A percentile compares a stretch with the other conserved stretches of the same genome.
These are phyloP conservation scores for Casuarina cunninghamiana DNA, from an alignment of 306 rosid species.

Conservation along the genomic window DNA sequence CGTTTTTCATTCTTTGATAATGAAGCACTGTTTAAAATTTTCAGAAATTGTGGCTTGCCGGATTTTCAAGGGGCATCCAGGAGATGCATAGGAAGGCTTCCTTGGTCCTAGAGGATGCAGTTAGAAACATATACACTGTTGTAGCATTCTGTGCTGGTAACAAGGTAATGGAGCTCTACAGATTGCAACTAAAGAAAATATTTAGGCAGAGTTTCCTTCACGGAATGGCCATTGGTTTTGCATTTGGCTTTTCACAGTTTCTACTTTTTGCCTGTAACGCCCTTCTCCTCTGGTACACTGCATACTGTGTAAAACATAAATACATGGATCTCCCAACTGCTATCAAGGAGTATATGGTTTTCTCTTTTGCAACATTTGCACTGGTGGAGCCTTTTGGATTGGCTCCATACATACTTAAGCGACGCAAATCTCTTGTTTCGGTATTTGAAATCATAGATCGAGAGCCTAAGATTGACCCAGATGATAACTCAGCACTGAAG, in stretches of 20 bases:
- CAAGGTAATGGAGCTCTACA: conserved; percentile 98
- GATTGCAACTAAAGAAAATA: conserved; percentile 83
- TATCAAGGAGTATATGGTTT: conserved; percentile 91
- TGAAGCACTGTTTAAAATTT: conserved; percentile 26
- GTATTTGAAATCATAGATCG: conserved; percentile 98
- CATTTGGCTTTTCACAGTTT: conserved; percentile 95
- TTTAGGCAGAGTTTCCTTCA: conserved; percentile 92
- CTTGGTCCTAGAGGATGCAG: conserved; percentile 99
- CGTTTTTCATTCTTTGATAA: background rate
- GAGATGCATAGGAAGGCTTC: conserved; percentile 99
- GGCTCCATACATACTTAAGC: conserved; percentile 98
- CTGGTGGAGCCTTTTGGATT: conserved; percentile 99
- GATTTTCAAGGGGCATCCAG: conserved; percentile 98
- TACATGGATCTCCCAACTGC: conserved; percentile 64
- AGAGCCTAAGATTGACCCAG: conserved; percentile 94
- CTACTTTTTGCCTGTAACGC: conserved; percentile 98
- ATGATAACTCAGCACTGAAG: conserved; percentile 81
- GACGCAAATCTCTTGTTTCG: conserved; percentile 96
- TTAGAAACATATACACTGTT: conserved; percentile 97
- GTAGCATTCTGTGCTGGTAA: conserved; percentile 99
- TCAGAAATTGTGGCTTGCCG: conserved; percentile 99
- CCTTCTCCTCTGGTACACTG: conserved; percentile 97
- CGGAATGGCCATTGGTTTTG: conserved; percentile 96
- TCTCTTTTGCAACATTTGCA: conserved; percentile 98
- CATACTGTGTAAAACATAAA: conserved; percentile 42